These are phyloP conservation scores for Brettanomyces custersianus DNA, from an alignment of 805 yeast species.

Conservation along the genomic window DNA sequence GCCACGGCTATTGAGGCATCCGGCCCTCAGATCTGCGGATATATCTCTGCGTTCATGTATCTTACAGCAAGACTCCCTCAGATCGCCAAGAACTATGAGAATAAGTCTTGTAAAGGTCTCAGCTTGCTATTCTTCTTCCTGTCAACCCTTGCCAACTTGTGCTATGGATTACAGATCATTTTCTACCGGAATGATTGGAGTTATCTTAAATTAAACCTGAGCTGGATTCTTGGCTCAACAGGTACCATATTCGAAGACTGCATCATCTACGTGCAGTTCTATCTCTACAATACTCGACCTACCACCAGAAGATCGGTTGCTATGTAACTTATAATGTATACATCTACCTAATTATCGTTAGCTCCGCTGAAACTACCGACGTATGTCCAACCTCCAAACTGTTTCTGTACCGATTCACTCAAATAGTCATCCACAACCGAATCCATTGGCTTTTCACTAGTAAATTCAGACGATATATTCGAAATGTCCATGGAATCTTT, in stretches of 20 bases:
- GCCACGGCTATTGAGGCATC: conserved; percentile 7
- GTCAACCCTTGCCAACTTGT: conserved; percentile 65
- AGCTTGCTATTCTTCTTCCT: conserved; percentile 72
- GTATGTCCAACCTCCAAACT: conserved; percentile 98
- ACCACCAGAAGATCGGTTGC: no score
- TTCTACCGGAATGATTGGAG: conserved; percentile 52
- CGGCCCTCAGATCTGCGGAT: conserved; percentile 59
- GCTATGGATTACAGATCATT: conserved; percentile 67
- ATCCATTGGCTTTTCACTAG: conserved; percentile 88
- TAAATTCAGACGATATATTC: conserved; percentile 87
- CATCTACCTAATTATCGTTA: conserved; percentile 1
- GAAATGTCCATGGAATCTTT: conserved; percentile 81
- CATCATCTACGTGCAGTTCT: conserved; percentile 59
- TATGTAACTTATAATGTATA: no score
- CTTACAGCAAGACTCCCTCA: conserved; percentile 76
- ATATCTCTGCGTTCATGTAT: conserved; percentile 58
- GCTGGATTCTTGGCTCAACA: conserved; percentile 73
- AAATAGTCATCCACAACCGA: conserved; percentile 89
- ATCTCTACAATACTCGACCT: conserved; percentile 42
- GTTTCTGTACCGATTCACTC: conserved; percentile 92
- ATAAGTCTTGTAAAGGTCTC: conserved; percentile 79
- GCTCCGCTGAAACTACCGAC: conserved; percentile 40
- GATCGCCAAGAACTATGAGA: conserved; percentile 64
- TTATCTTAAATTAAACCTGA: conserved; percentile 52
- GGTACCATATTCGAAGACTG: conserved; percentile 71